These are phyloP conservation scores for Gloeopeniophorella convolvens DNA, from an alignment of 768 basidiomycete genomes.

Conservation along the genomic window DNA sequence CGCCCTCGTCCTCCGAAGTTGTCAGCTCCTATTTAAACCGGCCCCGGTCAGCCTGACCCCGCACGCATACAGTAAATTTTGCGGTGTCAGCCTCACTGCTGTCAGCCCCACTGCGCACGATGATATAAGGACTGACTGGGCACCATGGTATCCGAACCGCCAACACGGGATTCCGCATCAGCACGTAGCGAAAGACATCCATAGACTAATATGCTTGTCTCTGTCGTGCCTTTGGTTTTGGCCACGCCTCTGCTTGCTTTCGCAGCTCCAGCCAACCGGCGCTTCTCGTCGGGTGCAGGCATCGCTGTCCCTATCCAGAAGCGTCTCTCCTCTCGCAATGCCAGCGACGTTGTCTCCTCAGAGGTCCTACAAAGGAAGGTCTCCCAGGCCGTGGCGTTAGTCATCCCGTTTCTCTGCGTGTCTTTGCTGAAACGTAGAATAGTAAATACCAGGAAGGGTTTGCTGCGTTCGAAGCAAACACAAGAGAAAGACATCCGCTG, in stretches of 20 bases:
- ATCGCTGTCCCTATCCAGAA: not conserved
- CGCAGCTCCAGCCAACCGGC: not conserved
- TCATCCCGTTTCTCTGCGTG: not conserved
- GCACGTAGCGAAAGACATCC: too few relatives aligned
- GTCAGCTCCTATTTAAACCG: too few relatives aligned
- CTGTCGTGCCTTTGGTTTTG: not conserved
- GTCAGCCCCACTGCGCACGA: too few relatives aligned
- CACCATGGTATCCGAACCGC: too few relatives aligned
- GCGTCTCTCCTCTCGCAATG: not conserved
- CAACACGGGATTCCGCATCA: too few relatives aligned
- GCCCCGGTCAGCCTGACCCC: too few relatives aligned
- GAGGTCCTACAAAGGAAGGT: not conserved
- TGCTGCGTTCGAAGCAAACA: constrained; percentile 38
- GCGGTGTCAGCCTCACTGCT: too few relatives aligned
- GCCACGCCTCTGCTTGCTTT: not conserved
- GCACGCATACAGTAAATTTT: too few relatives aligned
- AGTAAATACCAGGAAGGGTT: constrained; percentile 41
- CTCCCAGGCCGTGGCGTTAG: not conserved
- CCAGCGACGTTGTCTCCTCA: not conserved
- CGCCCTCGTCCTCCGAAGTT: too few relatives aligned
- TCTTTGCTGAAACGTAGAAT: not conserved
- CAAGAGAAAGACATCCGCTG: constrained; percentile 36
- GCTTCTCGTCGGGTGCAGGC: not conserved
- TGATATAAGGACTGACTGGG: too few relatives aligned
- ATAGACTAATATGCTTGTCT: not conserved